Conservation (phyloP, 2,329 filamentous ascomycete species). For the Escovopsis sp. region DNA sequence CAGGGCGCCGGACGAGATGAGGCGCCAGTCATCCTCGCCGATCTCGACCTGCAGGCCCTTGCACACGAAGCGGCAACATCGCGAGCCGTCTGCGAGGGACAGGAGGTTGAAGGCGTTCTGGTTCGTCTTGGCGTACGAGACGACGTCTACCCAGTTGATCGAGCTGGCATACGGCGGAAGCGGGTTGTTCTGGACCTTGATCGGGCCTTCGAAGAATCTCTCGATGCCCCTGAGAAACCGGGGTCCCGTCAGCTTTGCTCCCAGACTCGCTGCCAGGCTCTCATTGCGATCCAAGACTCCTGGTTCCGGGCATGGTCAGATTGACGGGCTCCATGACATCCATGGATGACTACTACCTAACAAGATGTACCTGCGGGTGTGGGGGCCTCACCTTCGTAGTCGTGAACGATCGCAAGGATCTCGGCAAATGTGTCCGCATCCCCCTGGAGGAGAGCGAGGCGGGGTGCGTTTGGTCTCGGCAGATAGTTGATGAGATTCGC, state of each 20-base stretch:
- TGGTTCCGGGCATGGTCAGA: conserved; percentile 11
- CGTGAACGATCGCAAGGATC: conserved; percentile 55
- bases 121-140: conserved; percentile 68
- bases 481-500: conserved; percentile 37
- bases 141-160: conserved; percentile 73
- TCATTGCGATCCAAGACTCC: conserved; percentile 73
- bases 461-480: conserved; percentile 26
- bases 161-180: conserved; percentile 43
- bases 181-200: conserved; percentile 28
- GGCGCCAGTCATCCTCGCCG: conserved; percentile 70
- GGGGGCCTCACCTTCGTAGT: conserved; percentile 53
- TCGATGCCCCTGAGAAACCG: conserved; percentile 78
- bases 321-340: background rate
- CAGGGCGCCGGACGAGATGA: conserved; percentile 69
- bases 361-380: no score
- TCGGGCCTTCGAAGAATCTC: conserved; percentile 68
- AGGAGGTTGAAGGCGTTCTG: conserved; percentile 63
- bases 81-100: conserved; percentile 49
- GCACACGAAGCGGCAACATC: conserved; percentile 67
- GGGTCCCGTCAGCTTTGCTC: conserved; percentile 67
- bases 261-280: conserved; percentile 71
- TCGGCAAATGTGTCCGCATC: conserved; percentile 55
- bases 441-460: conserved; percentile 35
- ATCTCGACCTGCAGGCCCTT: conserved; percentile 75
- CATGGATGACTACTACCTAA: background rate